Evolutionary conservation across 208 protist species (phyloP), one percentile per base, ranked within the genome.

Genomic region (Endotrypanum monterogeii): DNA sequence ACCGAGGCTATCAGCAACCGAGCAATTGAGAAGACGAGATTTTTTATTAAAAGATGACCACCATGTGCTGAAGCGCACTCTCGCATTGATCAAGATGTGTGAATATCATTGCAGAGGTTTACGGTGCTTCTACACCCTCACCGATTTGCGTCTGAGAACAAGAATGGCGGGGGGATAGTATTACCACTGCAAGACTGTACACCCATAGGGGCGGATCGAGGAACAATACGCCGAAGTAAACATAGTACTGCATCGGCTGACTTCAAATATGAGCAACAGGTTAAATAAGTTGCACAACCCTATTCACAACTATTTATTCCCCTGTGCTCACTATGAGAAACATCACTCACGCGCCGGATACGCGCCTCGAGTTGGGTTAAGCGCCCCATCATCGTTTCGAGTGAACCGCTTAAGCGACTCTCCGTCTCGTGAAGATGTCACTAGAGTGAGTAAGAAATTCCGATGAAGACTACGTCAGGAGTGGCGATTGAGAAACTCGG

Each of bases 371-470:
- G 44, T 14, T 18, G 3, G 5, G n/a, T 57, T 25, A 76, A 20
- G 12, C 67, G 56, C 30, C n/a, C 28, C 9, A 18, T 28, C 5
- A 71, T 55, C 41, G 57, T 28, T 41, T 62, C 35, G 30, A 84
- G 54, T 3, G 62, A 41, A 25, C 3, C 54, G 25, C 32, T 48
- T 35, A 83, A 30, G 52, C 55, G 56, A 7, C 41, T 70, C 69
- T 78, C 73, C 46, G 76, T 60, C 69, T 57, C 11, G 8, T 71
- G 18, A n/a, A 57, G 44, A 4, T 75, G 68, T 14, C 55, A 44
- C 50, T 80, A 62, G 37, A 80, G 9, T 28, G 37, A 30, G 20
- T 60, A 25, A 37, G 69, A 20, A 16, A 41, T 23, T 9, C 67
- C 70, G 1, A 55, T 41, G 11, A 67, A 6, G 14, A 56, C 52